phyloP scores from a whole-genome alignment of 768 basidiomycete genomes.

The Punctularia strigosozonata region DNA sequence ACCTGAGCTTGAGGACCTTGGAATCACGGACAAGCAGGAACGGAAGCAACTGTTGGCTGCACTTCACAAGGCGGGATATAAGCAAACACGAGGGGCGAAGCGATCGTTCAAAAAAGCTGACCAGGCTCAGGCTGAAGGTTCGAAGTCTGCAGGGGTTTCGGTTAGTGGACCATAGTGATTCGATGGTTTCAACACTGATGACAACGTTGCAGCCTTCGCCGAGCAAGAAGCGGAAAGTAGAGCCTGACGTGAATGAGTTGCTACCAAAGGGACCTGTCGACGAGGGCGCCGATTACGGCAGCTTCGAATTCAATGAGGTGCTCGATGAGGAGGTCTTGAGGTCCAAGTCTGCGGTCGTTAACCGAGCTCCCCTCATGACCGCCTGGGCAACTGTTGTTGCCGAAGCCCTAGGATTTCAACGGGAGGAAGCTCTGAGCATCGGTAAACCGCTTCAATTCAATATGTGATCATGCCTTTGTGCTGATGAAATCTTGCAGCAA shows the following conservation, averaged over 20 bases:
- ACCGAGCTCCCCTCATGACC: conserved; percentile 91
- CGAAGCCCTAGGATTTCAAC: conserved; percentile 74
- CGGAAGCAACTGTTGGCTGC: conserved; percentile 49
- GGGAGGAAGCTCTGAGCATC: conserved; percentile 86
- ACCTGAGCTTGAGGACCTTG: conserved; percentile 40
- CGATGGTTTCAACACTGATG: too few relatives aligned
- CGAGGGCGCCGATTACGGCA: conserved; percentile 38
- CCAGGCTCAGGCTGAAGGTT: conserved; percentile 9
- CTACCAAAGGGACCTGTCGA: conserved; percentile 40
- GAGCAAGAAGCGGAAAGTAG: conserved; percentile 46
- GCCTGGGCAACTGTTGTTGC: conserved; percentile 87
- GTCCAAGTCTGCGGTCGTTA: conserved; percentile 55
- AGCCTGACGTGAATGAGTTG: conserved; percentile 41
- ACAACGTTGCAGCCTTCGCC: too few relatives aligned
- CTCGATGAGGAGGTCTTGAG: conserved; percentile 63
- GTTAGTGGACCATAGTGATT: too few relatives aligned
- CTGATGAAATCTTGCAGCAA: conserved; percentile 37
- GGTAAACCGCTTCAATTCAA: conserved; percentile 46
- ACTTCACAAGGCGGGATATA: conserved; percentile 54
- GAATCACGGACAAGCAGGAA: conserved; percentile 53
- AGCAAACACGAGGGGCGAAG: conserved; percentile 10
- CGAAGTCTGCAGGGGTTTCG: too few relatives aligned
- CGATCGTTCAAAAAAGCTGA: conserved; percentile 4
- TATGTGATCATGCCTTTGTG: neutral
- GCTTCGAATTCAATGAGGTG: conserved; percentile 62